Base-by-base conservation (phyloP, 2,329 filamentous ascomycete species). In the Penicillium sp. region DNA sequence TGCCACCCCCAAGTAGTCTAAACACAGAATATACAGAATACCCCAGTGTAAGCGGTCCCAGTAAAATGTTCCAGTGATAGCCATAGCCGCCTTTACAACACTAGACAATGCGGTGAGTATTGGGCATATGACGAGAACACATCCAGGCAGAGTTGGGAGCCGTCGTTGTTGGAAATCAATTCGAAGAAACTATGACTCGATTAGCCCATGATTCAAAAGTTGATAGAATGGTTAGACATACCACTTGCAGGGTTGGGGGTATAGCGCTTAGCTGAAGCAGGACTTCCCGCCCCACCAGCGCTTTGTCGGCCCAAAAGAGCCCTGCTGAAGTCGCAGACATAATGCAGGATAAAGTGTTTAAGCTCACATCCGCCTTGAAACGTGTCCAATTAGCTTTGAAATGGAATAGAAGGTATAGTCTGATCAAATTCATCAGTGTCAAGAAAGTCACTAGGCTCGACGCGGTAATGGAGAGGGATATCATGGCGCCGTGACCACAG, bases 161-260 rank as follows among this genome's bases (percentile, higher is more conserved):
- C 45, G 45, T 28, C 25, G 45, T 48, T 48, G 45, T 48, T 48
- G 45, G 45, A 48, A 48, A 28, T 48, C 25, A 28, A 48, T 48
- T 48, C 45, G 45, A 48, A 48, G 45, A 28, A 48, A 48, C 45
- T 48, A 48, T 48, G 45, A 48, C 45, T 48, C 22, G 4, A 4
- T 48, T 13, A 48, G 45, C 22, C 45, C 25, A 16, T 25, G 19
- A 48, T 48, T 48, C 25, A 48, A 48, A 28, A 13, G 45, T 48
- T 48, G 45, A 48, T 48, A 48, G 45, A 30, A 48, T 13, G 25
- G 45, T 48, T 8, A 28, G 45, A 28, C 25, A 28, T 48, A 48
- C 45, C 25, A 48, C 5, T 48, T 48, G 25, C 0, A 48, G 45
- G 45, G 45, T 48, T 48, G 25, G 3, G 45, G 45, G 45, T 48